Evolutionary conservation across 1,284 basidiomycete species (phyloP).

Genomic region (Ceraceosorus guamensis): DNA sequence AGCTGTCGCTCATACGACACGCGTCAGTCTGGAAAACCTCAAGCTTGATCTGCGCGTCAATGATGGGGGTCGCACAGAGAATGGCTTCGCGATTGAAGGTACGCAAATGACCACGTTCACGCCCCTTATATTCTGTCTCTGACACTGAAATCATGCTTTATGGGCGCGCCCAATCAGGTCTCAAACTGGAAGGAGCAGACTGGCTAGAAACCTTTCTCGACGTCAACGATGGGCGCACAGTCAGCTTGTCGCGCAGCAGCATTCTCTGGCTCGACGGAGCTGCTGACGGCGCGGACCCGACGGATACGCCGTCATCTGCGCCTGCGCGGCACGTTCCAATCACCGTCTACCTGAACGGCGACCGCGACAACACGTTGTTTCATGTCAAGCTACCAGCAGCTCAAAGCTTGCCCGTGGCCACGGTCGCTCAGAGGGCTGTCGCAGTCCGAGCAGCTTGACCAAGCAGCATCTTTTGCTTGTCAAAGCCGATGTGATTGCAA

Average conservation of each 20-base stretch:
- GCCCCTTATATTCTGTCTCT: slow-evolving; percentile 27
- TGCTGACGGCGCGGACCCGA: background rate
- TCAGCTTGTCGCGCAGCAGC: slow-evolving; percentile 24
- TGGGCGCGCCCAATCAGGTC: slow-evolving; percentile 15
- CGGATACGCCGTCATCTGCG: background rate
- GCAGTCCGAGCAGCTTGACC: slow-evolving; percentile 29
- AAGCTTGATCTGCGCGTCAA: slow-evolving; percentile 21
- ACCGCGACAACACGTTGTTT: slow-evolving; percentile 81
- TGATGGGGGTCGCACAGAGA: slow-evolving; percentile 19
- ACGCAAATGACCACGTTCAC: background rate
- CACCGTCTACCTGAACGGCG: slow-evolving; percentile 84
- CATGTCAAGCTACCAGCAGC: slow-evolving; percentile 73
- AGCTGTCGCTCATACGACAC: slow-evolving; percentile 29
- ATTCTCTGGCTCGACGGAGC: slow-evolving; percentile 23
- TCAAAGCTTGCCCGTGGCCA: slow-evolving; percentile 23
- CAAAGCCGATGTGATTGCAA: too few species aligned
- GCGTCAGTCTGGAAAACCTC: slow-evolving; percentile 37
- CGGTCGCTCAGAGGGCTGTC: slow-evolving; percentile 38
- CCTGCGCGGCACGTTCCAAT: slow-evolving; percentile 53
- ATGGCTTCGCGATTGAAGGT: background rate
- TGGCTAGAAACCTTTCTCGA: slow-evolving; percentile 19
- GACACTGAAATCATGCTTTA: slow-evolving; percentile 8
- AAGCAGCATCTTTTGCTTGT: too few species aligned
- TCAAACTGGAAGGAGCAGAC: slow-evolving; percentile 40
- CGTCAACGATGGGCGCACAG: slow-evolving; percentile 31